Evolutionary conservation across 306 rosid species (phyloP).

Genomic region (Castanea sativa): DNA sequence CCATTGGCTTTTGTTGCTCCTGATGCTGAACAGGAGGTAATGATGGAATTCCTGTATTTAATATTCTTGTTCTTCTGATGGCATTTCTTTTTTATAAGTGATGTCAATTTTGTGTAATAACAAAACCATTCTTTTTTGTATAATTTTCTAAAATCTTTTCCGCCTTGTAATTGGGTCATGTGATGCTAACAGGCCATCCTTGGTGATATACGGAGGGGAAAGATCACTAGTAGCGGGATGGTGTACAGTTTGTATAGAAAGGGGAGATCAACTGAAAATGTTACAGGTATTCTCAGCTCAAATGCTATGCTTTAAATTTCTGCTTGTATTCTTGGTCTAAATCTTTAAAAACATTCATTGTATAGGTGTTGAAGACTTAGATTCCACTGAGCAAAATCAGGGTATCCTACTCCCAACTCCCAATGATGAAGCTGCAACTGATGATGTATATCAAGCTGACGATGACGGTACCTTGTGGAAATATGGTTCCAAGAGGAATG

Average conservation of each 20-base stretch:
- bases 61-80: neutral
- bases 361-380: conserved; percentile 35
- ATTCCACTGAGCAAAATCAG: conserved; percentile 25
- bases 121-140: neutral
- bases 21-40: conserved; percentile 51
- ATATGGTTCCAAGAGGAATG: conserved; percentile 21
- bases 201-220: conserved; percentile 52
- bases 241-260: conserved; percentile 31
- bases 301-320: conserved; percentile 1
- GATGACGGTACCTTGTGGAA: conserved; percentile 26
- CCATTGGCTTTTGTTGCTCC: conserved; percentile 65
- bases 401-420: conserved; percentile 24
- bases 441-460: conserved; percentile 16
- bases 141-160: neutral
- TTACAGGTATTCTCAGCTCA: conserved; percentile 34
- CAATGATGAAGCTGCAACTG: conserved; percentile 25
- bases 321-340: neutral
- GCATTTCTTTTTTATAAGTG: neutral
- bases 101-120: neutral
- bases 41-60: neutral
- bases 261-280: conserved; percentile 33
- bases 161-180: neutral
- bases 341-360: neutral
- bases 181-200: conserved; percentile 35
- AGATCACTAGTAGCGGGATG: conserved; percentile 47